Conservation (phyloP, 148 eudicot genomes). For the Fagopyrum esculentum region DNA sequence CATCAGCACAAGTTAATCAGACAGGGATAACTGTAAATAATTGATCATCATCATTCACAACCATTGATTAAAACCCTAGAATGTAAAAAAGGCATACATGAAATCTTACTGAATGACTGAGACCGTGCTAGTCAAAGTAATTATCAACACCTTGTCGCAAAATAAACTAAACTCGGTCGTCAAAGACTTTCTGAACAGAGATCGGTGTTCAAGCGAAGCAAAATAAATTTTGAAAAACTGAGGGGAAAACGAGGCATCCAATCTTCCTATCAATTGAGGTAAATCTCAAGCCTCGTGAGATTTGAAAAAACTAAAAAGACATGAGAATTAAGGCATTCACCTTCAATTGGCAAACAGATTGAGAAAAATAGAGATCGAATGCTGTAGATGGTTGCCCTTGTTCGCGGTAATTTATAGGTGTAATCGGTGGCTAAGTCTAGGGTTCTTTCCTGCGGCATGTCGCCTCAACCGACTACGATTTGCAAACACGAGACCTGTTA, state of each 20-base stretch:
- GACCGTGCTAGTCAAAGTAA: conserved; percentile 58
- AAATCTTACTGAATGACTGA: conserved; percentile 19
- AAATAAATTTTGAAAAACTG: neutral
- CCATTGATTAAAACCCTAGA: neutral
- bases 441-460: too few relatives aligned
- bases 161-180: conserved; percentile 13
- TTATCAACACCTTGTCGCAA: conserved; percentile 24
- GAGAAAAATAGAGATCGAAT: too few relatives aligned
- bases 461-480: too few relatives aligned
- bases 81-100: neutral
- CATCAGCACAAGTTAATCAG: conserved; percentile 33
- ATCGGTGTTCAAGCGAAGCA: neutral
- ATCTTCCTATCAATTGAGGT: conserved; percentile 47
- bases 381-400: too few relatives aligned
- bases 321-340: too few relatives aligned
- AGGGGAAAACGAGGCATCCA: conserved; percentile 28
- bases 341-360: too few relatives aligned
- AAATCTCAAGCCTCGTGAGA: neutral
- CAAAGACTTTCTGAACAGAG: neutral
- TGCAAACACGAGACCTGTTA: too few relatives aligned
- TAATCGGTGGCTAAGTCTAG: too few relatives aligned
- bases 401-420: too few relatives aligned
- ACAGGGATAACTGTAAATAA: conserved; percentile 53
- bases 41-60: conserved; percentile 35
- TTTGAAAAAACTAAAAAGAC: too few relatives aligned